These are phyloP conservation scores for Sporothrix inflata DNA, from an alignment of 2,329 filamentous ascomycete genomes.

Conservation along the genomic window DNA sequence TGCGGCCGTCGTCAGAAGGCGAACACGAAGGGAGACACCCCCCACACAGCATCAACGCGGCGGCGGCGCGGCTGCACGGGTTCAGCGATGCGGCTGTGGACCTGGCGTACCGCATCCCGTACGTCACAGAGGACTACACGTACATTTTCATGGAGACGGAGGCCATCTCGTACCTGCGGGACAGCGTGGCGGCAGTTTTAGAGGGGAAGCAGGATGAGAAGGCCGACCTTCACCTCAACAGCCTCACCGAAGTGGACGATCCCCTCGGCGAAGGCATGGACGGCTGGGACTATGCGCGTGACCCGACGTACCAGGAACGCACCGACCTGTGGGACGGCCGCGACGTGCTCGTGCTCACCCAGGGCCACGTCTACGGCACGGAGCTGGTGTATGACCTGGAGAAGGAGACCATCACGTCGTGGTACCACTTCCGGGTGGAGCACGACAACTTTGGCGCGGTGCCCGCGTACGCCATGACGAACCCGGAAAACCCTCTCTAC, in stretches of 20 bases:
- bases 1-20: not conserved
- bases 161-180: not conserved
- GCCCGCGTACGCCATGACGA: not conserved
- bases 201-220: not conserved
- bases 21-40: not conserved
- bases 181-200: not conserved
- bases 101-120: not conserved
- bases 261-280: not conserved
- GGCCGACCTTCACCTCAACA: too few species aligned
- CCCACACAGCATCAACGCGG: not conserved
- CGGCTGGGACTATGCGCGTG: not conserved
- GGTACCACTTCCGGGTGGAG: not conserved
- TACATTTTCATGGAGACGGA: slow-evolving; percentile 1
- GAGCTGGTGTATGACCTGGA: not conserved
- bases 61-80: not conserved
- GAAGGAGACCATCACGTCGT: not conserved
- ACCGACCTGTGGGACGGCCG: not conserved
- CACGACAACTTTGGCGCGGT: not conserved
- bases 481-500: not conserved
- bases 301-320: not conserved
- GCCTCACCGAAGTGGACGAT: not conserved
- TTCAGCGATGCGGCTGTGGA: not conserved
- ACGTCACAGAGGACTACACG: not conserved
- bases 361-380: not conserved
- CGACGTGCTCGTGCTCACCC: not conserved